Conservation (phyloP, 2,329 filamentous ascomycete genomes). For the Cladosporium oxysporum region DNA sequence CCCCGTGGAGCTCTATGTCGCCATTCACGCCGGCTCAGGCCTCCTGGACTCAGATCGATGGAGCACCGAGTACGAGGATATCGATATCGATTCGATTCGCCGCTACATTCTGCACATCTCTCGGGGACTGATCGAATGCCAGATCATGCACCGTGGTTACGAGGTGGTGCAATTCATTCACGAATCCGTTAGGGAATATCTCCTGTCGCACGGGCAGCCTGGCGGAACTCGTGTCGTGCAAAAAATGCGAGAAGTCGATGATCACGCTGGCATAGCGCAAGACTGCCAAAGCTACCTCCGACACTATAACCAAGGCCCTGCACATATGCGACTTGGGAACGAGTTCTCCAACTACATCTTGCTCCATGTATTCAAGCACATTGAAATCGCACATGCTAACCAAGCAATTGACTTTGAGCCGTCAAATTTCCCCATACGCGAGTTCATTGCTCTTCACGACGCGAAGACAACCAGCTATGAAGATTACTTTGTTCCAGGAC, state of each 20-base stretch:
- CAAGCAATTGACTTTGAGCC: no score
- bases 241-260: background rate
- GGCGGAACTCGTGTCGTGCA: background rate
- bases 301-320: no score
- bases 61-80: constrained; percentile 14
- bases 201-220: background rate
- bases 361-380: no score
- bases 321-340: no score
- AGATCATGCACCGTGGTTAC: no score
- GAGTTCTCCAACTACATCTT: no score
- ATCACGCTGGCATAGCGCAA: background rate
- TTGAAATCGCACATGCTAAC: no score
- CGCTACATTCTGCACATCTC: constrained; percentile 47
- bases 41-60: background rate
- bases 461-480: no score
- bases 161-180: constrained; percentile 56
- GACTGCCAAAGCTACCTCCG: background rate
- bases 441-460: no score
- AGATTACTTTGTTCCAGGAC: no score
- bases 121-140: constrained; percentile 52
- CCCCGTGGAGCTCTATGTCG: constrained; percentile 50
- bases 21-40: constrained; percentile 37
- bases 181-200: constrained; percentile 44
- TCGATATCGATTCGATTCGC: constrained; percentile 29
- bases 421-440: no score